Evolutionary conservation across 1,284 basidiomycete species (phyloP).

Genomic region (Tilletia indica): DNA sequence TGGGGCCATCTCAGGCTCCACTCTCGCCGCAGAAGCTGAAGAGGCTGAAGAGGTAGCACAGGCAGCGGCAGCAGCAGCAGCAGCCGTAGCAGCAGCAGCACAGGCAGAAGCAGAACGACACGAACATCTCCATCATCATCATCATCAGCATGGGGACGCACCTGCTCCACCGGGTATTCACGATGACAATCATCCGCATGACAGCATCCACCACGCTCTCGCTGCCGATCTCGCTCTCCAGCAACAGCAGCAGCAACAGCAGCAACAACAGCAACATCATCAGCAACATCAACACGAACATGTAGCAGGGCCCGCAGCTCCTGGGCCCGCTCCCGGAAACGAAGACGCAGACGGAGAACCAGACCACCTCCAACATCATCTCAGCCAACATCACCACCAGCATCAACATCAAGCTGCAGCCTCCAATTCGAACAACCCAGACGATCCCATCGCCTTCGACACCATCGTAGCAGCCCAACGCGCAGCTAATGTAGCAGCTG

Average conservation of each 20-base stretch:
- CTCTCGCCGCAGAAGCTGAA: background rate
- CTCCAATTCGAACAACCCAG: background rate
- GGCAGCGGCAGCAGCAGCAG: constrained; percentile 5
- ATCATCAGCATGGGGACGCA: background rate
- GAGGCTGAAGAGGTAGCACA: background rate
- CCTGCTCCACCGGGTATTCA: constrained; percentile 7
- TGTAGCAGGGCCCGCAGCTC: background rate
- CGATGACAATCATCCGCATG: background rate
- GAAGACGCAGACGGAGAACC: too few species aligned
- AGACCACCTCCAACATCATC: background rate
- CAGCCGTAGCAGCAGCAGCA: background rate
- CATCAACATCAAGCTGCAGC: too few species aligned
- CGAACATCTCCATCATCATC: background rate
- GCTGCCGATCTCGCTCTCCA: background rate
- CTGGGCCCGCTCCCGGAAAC: too few species aligned
- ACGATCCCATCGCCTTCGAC: constrained; percentile 5
- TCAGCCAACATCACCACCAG: background rate
- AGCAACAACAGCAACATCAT: background rate
- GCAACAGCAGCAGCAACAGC: background rate
- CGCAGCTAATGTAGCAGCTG: constrained; percentile 8
- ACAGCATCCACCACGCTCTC: background rate
- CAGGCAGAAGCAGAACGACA: background rate
- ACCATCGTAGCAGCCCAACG: constrained; percentile 15
- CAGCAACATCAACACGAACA: background rate
- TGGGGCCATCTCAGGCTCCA: constrained; percentile 11